Evolutionary conservation across 2,329 filamentous ascomycete genomes (phyloP), one percentile per base, ranked within the genome.

Genomic region (Pyricularia pennisetigena): DNA sequence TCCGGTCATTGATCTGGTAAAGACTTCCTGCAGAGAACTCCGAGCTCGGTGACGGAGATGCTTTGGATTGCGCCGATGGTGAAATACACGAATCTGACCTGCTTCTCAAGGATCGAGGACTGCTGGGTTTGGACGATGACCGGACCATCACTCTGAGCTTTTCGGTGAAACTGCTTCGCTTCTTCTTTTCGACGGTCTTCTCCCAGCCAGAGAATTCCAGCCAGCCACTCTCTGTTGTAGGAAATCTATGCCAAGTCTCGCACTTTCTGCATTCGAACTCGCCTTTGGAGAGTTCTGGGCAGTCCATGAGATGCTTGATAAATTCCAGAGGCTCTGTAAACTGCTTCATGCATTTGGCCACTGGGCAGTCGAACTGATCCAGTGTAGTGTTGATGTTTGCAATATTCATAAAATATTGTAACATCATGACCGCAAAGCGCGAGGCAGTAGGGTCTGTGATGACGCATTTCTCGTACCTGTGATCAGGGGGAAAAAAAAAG

Each of bases 161-260:
- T 9, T 54, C 41, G 16, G 41, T 54, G 16, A 54, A n/a, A 20
- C 41, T 54, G 41, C 41, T 54, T n/a, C 41, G 41, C 41, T 54
- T 54, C 20, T 54, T 54, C 41, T 54, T 54, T 20, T 54, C 41
- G 41, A n/a, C 20, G 3, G 20, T 54, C 20, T 20, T 54, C 69
- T 70, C 74, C 73, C 73, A 74, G 9, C 73, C 73, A 2, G 69
- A 57, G 72, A 73, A 76, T 10, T 74, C 71, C 8, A 71, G 67
- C 74, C 74, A 76, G 29, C 74, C 74, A 68, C 75, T 75, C 69
- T 76, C 74, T 69, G 70, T 72, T 28, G 73, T 74, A 32, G 74
- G 74, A 65, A 75, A 74, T 41, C 69, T 68, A 66, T 76, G 74
- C 69, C 70, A 73, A 64, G 67, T 69, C 67, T 69, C 71, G 68